Evolutionary conservation across 306 rosid genomes (phyloP), one percentile per base, ranked within the genome.

Genomic region (Vachellia pachyceras): DNA sequence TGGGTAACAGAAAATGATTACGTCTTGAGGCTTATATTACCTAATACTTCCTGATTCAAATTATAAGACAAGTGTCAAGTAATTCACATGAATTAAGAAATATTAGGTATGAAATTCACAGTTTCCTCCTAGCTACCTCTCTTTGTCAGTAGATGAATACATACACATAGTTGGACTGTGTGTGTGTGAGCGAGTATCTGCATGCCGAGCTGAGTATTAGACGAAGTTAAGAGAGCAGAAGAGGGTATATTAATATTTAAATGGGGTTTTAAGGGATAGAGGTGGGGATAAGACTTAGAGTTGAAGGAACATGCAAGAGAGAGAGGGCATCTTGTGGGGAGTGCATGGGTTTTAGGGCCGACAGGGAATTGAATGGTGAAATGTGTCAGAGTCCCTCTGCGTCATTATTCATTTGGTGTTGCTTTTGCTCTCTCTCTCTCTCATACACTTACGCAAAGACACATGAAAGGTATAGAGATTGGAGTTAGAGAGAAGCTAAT

Each of bases 281-380:
- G 41, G 2, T 5, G 60, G 18, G 58, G 58, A 54, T 13, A 63
- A 33, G 20, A 63, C 69, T 63, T 33, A 20, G 42, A 63, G 42
- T 29, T 33, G 42, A 63, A 63, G 69, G 39, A 33, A 63, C 41
- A 33, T 63, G 33, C 11, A 35, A 63, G 69, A 9, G 40, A 35
- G 42, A 64, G 40, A 64, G 69, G 13, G 69, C 20, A 64, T 64
- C 69, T 64, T 64, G 10, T 29, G 33, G 33, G 12, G n/a, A 29
- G 17, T 35, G 69, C 69, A 64, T 64, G 69, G 44, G 54, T 63
- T 85, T 70, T 52, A 60, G 36, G 73, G 37, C 73, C 1, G 49
- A 39, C 49, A 67, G 72, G 22, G 1, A 3, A 18, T 49, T 49
- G 58, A 13, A 61, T 61, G 68, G 68, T 33, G 40, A 61, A 61